phyloP scores from a whole-genome alignment of 768 basidiomycete species.

The Exsudoporus frostii region DNA sequence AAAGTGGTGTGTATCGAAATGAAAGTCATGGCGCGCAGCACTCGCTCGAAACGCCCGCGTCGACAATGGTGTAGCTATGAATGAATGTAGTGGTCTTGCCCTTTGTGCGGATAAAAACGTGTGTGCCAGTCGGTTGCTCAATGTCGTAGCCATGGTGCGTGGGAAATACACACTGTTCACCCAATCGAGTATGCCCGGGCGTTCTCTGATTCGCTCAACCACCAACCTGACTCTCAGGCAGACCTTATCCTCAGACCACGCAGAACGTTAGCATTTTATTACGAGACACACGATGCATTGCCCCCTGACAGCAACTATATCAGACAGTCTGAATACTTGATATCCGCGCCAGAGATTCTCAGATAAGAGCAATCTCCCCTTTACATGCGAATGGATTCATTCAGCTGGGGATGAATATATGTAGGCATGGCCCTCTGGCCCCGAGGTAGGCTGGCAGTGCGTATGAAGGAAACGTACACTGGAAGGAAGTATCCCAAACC shows the following conservation, averaged over 20 bases:
- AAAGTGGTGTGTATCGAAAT: constrained; percentile 95
- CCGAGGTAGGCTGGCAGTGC: too few relatives aligned
- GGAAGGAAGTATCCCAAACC: too few relatives aligned
- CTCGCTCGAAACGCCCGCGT: constrained; percentile 31
- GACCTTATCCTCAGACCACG: neutral
- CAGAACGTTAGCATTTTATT: neutral
- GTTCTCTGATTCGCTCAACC: neutral
- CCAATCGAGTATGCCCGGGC: too few relatives aligned
- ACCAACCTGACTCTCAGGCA: too few relatives aligned
- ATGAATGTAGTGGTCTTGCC: constrained; percentile 5
- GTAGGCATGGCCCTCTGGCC: too few relatives aligned
- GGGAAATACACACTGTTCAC: constrained; percentile 7
- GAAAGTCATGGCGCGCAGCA: constrained; percentile 47
- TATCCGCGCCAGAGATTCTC: neutral
- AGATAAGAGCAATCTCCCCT: neutral
- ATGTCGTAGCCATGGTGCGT: constrained; percentile 19
- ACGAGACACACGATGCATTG: neutral
- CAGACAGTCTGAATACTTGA: neutral
- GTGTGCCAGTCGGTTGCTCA: constrained; percentile 7
- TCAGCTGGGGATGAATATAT: neutral
- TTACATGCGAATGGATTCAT: too few relatives aligned
- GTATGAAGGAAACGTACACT: too few relatives aligned
- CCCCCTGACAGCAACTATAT: neutral
- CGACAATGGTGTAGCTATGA: neutral
- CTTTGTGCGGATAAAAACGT: neutral